Conservation (phyloP, 345 rosid genomes). For the Diplotaxis tenuifolia region DNA sequence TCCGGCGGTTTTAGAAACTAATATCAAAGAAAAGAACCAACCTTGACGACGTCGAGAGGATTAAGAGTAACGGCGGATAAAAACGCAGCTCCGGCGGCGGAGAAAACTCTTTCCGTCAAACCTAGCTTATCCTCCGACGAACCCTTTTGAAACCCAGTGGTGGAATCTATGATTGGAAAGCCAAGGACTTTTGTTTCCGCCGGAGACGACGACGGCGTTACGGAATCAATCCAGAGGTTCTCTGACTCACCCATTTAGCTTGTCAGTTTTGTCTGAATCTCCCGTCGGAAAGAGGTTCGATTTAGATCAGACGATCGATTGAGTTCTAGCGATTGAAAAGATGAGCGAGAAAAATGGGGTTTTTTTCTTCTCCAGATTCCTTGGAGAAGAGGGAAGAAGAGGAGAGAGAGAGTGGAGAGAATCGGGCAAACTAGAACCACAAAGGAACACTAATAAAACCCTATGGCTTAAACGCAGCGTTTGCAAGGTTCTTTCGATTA, state of each 20-base stretch:
- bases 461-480: slow-evolving; percentile 8
- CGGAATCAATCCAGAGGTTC: slow-evolving; percentile 32
- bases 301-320: background rate
- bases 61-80: slow-evolving; percentile 78
- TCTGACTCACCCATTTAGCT: slow-evolving; percentile 27
- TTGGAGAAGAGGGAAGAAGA: slow-evolving; percentile 33
- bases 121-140: slow-evolving; percentile 50
- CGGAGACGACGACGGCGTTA: slow-evolving; percentile 22
- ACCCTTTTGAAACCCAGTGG: slow-evolving; percentile 20
- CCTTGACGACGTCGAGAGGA: slow-evolving; percentile 97
- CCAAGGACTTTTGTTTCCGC: slow-evolving; percentile 2
- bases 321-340: background rate
- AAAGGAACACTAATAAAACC: slow-evolving; percentile 17
- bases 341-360: background rate
- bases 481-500: too few species aligned
- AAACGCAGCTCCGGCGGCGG: slow-evolving; percentile 96
- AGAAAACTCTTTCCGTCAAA: slow-evolving; percentile 63
- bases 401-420: background rate
- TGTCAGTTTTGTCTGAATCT: slow-evolving; percentile 14
- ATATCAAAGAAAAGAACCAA: background rate
- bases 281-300: background rate
- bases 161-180: slow-evolving; percentile 1
- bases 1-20: background rate
- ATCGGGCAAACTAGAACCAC: slow-evolving; percentile 29
- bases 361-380: slow-evolving; percentile 29